phyloP scores from a whole-genome alignment of 2,329 filamentous ascomycete species.

The Phaeosphaeria sp. region DNA sequence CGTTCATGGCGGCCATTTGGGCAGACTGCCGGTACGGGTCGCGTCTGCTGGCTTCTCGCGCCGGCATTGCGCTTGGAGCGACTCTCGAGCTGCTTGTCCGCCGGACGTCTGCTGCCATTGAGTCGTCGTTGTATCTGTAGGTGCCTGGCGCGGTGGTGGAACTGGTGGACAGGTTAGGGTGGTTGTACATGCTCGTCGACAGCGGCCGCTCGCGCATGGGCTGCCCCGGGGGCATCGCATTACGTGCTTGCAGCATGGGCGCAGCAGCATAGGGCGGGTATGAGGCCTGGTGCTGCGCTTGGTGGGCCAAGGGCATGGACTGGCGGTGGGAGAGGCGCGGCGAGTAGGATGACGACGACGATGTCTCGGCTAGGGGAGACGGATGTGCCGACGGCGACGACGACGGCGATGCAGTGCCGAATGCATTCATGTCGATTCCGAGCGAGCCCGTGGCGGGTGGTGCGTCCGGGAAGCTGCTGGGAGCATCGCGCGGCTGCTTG shows the following conservation, averaged over 20 bases:
- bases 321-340: constrained; percentile 50
- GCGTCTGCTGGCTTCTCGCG: constrained; percentile 72
- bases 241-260: constrained; percentile 36
- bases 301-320: constrained; percentile 53
- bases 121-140: constrained; percentile 57
- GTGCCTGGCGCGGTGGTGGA: constrained; percentile 51
- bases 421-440: constrained; percentile 51
- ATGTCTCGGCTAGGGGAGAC: constrained; percentile 35
- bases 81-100: constrained; percentile 70
- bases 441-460: constrained; percentile 40
- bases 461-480: constrained; percentile 20
- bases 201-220: constrained; percentile 48
- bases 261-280: constrained; percentile 39
- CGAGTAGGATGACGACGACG: constrained; percentile 35
- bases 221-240: constrained; percentile 34
- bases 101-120: constrained; percentile 42
- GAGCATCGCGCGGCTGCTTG: constrained; percentile 30
- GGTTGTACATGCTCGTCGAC: constrained; percentile 57
- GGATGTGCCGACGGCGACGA: constrained; percentile 31
- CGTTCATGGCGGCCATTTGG: constrained; percentile 64
- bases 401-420: constrained; percentile 39
- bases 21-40: constrained; percentile 69
- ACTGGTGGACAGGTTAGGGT: constrained; percentile 56
- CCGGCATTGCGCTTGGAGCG: constrained; percentile 66
- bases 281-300: constrained; percentile 48